Conservation (phyloP, 2,329 filamentous ascomycete species). For the Microsporum canis region DNA sequence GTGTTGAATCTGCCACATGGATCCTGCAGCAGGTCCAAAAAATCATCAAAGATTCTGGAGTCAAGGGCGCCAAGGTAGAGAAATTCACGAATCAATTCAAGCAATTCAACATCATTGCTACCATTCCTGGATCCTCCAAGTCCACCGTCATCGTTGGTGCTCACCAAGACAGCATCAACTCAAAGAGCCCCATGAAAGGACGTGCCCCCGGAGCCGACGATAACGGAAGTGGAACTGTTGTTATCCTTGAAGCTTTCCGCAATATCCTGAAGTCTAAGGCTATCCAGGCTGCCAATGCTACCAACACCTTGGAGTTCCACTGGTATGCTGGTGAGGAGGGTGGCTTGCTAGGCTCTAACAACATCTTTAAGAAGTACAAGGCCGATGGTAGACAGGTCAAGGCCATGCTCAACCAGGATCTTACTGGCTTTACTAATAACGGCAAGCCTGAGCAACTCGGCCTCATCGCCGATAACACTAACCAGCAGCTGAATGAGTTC, state of each 20-base stretch:
- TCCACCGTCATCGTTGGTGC: slow-evolving; percentile 81
- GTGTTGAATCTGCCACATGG: slow-evolving; percentile 78
- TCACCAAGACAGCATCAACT: slow-evolving; percentile 93
- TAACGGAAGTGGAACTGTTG: slow-evolving; percentile 85
- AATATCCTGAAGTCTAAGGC: slow-evolving; percentile 63
- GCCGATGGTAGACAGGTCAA: slow-evolving; percentile 63
- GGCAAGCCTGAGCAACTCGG: slow-evolving; percentile 77
- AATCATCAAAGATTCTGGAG: slow-evolving; percentile 60
- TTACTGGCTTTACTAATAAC: slow-evolving; percentile 85
- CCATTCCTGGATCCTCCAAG: slow-evolving; percentile 73
- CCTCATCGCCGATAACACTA: slow-evolving; percentile 86
- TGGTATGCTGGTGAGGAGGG: slow-evolving; percentile 39
- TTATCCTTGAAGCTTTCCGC: slow-evolving; percentile 83
- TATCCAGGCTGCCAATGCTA: slow-evolving; percentile 48
- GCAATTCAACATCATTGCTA: slow-evolving; percentile 84
- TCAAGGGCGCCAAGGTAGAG: slow-evolving; percentile 56
- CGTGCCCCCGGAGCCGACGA: slow-evolving; percentile 90
- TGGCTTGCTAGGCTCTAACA: slow-evolving; percentile 75
- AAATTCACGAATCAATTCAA: slow-evolving; percentile 77
- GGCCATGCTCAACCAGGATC: slow-evolving; percentile 97
- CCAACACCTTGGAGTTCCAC: slow-evolving; percentile 82
- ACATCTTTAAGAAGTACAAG: slow-evolving; percentile 75
- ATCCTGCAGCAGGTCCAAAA: slow-evolving; percentile 62
- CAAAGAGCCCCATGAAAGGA: slow-evolving; percentile 58
- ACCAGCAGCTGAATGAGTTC: slow-evolving; percentile 69